Base-by-base conservation (phyloP, 768 basidiomycete genomes). In the Serendipita sp. region DNA sequence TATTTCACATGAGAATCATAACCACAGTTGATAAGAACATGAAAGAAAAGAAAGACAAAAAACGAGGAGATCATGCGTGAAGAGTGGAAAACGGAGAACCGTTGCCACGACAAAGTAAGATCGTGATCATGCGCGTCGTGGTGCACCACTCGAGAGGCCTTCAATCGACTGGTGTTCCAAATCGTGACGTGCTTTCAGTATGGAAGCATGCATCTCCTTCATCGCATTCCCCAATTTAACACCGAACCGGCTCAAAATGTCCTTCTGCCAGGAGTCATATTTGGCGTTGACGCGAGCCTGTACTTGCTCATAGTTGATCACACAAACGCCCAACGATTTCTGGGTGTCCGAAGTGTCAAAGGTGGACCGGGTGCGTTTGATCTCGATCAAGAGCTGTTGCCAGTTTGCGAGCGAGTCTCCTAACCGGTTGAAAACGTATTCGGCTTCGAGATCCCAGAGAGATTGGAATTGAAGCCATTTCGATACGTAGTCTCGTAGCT, bases 391-490 rank as follows among this genome's bases (percentile, higher is more conserved):
- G 3, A 99, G 84, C 69, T 95, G 90, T 71, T 96, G 92, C 96
- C 96, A 99, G 74, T 87, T 80, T 2, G 84, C 84, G 28, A 99
- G 83, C 11, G 90, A 90, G 74, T 99, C 95, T 7, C 96, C 96
- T 4, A 99, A 86, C 0, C 90, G 88, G 70, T 86, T 86, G 80
- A 96, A 98, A 41, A 99, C 94, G 71, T 89, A 88, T 80, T 98
- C 95, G 34, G 94, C 83, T 75, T 98, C 93, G 46, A 98, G 84
- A 73, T 99, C 96, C 96, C 95, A 98, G 0, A 98, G 79, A 0
- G 95, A 95, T 75, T 98, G 96, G 82, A 99, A 98, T 71, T 95
- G 94, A 0, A 98, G 82, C 96, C 96, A 99, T 76, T 96, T 96
- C 66, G 81, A 89, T 60, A 97, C 92, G 74, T 99, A 99, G 53